phyloP scores from a whole-genome alignment of 2,329 filamentous ascomycete genomes.

The Hypoxylon sp. region DNA sequence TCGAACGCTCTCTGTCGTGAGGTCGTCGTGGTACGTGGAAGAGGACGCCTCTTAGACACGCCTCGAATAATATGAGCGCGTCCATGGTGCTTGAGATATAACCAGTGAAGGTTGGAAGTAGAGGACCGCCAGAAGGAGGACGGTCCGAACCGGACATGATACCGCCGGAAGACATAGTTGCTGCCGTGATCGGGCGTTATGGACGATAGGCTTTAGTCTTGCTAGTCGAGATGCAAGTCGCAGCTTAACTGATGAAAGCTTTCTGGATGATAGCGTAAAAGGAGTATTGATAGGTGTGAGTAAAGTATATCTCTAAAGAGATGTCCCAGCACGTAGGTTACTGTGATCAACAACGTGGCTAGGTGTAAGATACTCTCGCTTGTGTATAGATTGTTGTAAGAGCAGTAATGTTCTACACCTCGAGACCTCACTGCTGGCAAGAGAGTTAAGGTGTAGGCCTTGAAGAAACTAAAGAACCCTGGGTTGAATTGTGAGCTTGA shows the following conservation, averaged over 20 bases:
- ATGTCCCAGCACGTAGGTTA: slow-evolving; percentile 27
- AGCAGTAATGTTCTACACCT: slow-evolving; percentile 10
- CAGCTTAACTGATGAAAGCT: slow-evolving; percentile 42
- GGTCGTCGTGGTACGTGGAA: slow-evolving; percentile 86
- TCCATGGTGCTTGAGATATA: slow-evolving; percentile 79
- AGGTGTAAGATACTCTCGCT: slow-evolving; percentile 15
- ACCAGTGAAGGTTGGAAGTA: slow-evolving; percentile 77
- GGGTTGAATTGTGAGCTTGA: slow-evolving; percentile 38
- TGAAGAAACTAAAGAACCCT: slow-evolving; percentile 34
- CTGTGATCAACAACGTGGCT: slow-evolving; percentile 5
- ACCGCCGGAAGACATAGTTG: slow-evolving; percentile 31
- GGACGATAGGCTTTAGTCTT: slow-evolving; percentile 23
- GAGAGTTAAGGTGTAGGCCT: slow-evolving; percentile 45
- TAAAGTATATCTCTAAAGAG: slow-evolving; percentile 40
- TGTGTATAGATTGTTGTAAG: neutral
- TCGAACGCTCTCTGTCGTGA: slow-evolving; percentile 84
- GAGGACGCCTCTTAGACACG: slow-evolving; percentile 77
- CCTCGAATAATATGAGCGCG: slow-evolving; percentile 85
- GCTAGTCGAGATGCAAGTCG: slow-evolving; percentile 29
- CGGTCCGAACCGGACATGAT: slow-evolving; percentile 51
- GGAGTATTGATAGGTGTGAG: slow-evolving; percentile 28
- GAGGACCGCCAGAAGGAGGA: slow-evolving; percentile 54
- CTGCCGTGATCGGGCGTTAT: neutral
- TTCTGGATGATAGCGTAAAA: slow-evolving; percentile 24
- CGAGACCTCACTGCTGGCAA: slow-evolving; percentile 15